Base-by-base conservation (phyloP, 2,329 filamentous ascomycete species). In the Ceratocystis variospora region DNA sequence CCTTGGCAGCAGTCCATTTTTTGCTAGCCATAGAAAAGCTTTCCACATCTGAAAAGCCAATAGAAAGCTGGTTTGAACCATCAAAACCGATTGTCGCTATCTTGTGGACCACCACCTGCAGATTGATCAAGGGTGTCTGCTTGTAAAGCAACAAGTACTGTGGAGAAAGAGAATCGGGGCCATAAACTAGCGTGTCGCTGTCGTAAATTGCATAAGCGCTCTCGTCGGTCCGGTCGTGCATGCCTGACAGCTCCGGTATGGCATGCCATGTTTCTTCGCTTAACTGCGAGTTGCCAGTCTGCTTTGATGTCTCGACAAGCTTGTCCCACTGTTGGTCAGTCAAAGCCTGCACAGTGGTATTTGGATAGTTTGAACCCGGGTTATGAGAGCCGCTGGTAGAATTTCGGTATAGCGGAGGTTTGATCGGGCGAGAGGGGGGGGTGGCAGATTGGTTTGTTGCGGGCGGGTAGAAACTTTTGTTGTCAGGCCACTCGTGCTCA, bases 251-350 rank as follows among this genome's bases (percentile, higher is more conserved):
- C 25, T 63, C 45, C 22, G 62, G 62, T 10, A 63, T 63, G 8
- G 31, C 31, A 15, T 12, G 5, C 62, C 45, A 63, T 22, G 19
- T 17, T 19, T 63, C 46, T 6, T 15, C 8, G 10, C 6, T 33
- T 31, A 59, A 17, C 28, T 55, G 22, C 28, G 28, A 5, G 28
- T 63, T 46, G 2, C n/a, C 31, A 2, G 48, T 53, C 19, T 53
- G 17, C 62, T 63, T 33, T n/a, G 53, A 33, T 2, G 15, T 15
- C 12, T 55, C n/a, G 17, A 48, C 46, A 44, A 63, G 33, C 31
- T 15, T 41, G n/a, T 31, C 25, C 62, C 62, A 63, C 62, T 63
- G 41, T 12, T 63, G n/a, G 31, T 63, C 62, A 22, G 45, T 37
- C 3, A 63, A 12, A n/a, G 6, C 17, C 7, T 59, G 53, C 4